Percentiles rank a stretch among this genome's conserved stretches.
Evolutionary conservation across 2,329 filamentous ascomycete species (phyloP).

Genomic region (Capronia coronata): DNA sequence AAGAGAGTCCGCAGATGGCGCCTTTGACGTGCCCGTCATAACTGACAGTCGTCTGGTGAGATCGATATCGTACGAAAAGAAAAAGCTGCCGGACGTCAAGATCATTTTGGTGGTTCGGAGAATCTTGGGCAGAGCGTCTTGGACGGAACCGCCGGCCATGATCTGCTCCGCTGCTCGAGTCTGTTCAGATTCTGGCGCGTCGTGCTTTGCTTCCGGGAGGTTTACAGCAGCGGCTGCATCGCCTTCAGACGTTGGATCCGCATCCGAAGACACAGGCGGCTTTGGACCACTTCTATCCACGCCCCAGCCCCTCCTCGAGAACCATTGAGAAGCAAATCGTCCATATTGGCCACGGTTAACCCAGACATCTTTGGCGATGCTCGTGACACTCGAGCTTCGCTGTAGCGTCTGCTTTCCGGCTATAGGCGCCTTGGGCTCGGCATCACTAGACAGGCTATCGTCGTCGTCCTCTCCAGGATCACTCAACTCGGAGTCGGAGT

Average conservation of each 20-base stretch:
- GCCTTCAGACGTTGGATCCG: not conserved
- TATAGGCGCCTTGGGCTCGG: constrained; percentile 18
- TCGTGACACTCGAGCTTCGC: constrained; percentile 44
- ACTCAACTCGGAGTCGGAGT: constrained; percentile 28
- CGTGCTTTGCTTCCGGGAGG: constrained; percentile 1
- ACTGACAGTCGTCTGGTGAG: constrained; percentile 61
- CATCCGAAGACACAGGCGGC: not conserved
- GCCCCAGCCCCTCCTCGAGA: constrained; percentile 71
- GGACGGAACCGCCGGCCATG: constrained; percentile 31
- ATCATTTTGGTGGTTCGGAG: constrained; percentile 76
- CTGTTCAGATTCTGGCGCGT: constrained; percentile 1
- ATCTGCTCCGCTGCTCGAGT: constrained; percentile 5
- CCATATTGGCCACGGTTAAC: constrained; percentile 76
- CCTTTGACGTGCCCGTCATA: constrained; percentile 7
- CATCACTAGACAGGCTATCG: not conserved
- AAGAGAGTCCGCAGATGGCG: constrained; percentile 15
- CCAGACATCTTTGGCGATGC: constrained; percentile 83
- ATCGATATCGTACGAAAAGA: constrained; percentile 91
- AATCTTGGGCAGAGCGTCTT: constrained; percentile 70
- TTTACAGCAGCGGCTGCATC: constrained; percentile 11
- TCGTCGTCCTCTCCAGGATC: constrained; percentile 26
- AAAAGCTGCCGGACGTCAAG: constrained; percentile 81
- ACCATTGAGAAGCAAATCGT: constrained; percentile 84
- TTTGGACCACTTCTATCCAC: not conserved
- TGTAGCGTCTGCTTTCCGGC: constrained; percentile 3